Evolutionary conservation across 2,329 filamentous ascomycete genomes (phyloP), one percentile per base, ranked within the genome.

Genomic region (Corynespora cassiicola): DNA sequence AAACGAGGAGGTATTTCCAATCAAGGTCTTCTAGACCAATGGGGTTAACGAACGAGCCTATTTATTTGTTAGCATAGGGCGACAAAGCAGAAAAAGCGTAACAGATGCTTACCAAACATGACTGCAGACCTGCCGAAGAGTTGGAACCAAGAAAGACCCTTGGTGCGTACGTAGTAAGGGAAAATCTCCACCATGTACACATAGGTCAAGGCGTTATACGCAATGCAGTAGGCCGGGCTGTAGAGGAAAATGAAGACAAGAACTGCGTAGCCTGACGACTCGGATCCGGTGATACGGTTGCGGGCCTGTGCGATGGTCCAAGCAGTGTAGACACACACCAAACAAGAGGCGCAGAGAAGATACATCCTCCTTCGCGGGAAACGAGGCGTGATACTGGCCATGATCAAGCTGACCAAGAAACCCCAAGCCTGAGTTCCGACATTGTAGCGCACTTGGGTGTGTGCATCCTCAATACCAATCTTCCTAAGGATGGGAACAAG

Each of bases 1-100:
- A 86, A 58, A 85, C 81, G 31, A 85, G 68, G 69, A 82, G 82
- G 36, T 86, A 81, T 62, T 84, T 77, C 79, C 81, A 85, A 31
- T 62, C 58, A 5, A 83, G 68, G 40, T 76, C 74, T 38, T 81
- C 73, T 72, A 84, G 83, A 5, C 81, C 83, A 45, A 85, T 73
- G 51, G 79, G 79, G 69, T 86, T 86, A 47, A 77, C 78, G 47
- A 71, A 81, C 65, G 80, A 80, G 50, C 78, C 54, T 55, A 31
- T 26, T 24, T 9, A 3, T 2, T 12, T 8, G 23, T 33, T 36
- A 45, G 18, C 23, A 18, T 28, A 27, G 7, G 1, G n/a, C n/a
- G 9, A 15, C 20, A 18, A 11, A 7, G 12, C 6, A 19, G 12
- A 9, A 14, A 25, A 20, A 12, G 8, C 9, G 8, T 7, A 8